Conservation (phyloP, 768 basidiomycete species). For the Clavulina sp. region DNA sequence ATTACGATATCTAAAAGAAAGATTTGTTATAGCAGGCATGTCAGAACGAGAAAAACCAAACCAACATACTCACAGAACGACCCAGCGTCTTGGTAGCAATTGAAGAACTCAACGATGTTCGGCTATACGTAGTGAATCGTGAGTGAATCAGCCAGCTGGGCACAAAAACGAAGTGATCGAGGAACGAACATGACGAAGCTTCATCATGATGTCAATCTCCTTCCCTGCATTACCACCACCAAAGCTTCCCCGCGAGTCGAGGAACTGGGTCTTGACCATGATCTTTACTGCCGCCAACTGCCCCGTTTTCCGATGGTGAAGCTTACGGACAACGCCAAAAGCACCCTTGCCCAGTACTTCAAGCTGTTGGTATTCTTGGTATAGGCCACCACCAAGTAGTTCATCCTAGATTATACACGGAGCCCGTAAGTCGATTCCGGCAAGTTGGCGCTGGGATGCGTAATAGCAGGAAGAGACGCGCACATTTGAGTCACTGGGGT, state of each 20-base stretch:
- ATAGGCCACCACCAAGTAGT: conserved; percentile 21
- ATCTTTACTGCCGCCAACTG: conserved; percentile 77
- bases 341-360: conserved; percentile 63
- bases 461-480: not conserved
- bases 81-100: conserved; percentile 13
- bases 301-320: conserved; percentile 52
- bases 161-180: not conserved
- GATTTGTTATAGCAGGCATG: conserved; percentile 2
- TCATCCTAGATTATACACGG: no score
- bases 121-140: not conserved
- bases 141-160: not conserved
- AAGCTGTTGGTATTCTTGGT: conserved; percentile 22
- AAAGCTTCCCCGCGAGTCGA: conserved; percentile 12
- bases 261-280: conserved; percentile 26
- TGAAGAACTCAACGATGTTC: conserved; percentile 11
- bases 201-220: conserved; percentile 14
- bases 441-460: not conserved
- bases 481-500: conserved; percentile 9
- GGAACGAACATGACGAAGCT: conserved; percentile 22
- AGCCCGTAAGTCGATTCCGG: no score
- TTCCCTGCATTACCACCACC: conserved; percentile 23
- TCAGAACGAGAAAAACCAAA: not conserved
- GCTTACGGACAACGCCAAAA: conserved; percentile 81
- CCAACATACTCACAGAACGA: not conserved
- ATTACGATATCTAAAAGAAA: conserved; percentile 35